Base-by-base conservation (phyloP, 2,329 filamentous ascomycete species). In the Myrmaecium sp. region DNA sequence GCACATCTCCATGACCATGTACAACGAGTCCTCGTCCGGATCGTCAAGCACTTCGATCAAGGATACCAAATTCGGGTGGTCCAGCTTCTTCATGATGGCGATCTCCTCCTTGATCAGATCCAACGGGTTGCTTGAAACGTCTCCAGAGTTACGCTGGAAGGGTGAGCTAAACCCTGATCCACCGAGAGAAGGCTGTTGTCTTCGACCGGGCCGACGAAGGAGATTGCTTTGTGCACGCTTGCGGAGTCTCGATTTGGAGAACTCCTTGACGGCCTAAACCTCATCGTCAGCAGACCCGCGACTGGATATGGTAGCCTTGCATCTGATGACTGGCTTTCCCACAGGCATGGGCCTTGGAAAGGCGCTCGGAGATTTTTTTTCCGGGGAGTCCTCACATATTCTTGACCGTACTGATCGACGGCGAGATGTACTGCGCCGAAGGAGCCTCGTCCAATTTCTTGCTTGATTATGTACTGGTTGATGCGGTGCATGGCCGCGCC, bases 1-100 rank as follows among this genome's bases (percentile, higher is more conserved):
- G 59, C 89, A 98, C 81, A 94, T 92, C 51, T 98, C 89, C 51
- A 98, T 66, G 13, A 98, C 89, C 81, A 98, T 95, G 55, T 94
- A 98, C 8, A 98, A 57, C 3, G 84, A 93, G 51, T 98, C 89
- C 46, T 94, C 83, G 25, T 86, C 75, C 0, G 89, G 86, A 45
- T 95, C 89, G 47, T 95, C 89, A 27, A 98, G 60, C 3, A 98
- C 89, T 53, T 98, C 89, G 37, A 92, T 81, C 26, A 98, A 58
- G 23, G 78, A 74, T 9, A 95, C 86, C n/a, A 98, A 60, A 44
- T 95, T 98, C 15, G 74, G 76, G 45, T 98, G 89, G 44, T 94
- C 74, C 24, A 95, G 65, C 55, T 95, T 95, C 62, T 95, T 98
- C 84, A 98, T 95, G 46, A 95, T 91, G 31, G 89, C 89, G 42